phyloP scores from a whole-genome alignment of 768 basidiomycete species.

The Galerina sulciceps region DNA sequence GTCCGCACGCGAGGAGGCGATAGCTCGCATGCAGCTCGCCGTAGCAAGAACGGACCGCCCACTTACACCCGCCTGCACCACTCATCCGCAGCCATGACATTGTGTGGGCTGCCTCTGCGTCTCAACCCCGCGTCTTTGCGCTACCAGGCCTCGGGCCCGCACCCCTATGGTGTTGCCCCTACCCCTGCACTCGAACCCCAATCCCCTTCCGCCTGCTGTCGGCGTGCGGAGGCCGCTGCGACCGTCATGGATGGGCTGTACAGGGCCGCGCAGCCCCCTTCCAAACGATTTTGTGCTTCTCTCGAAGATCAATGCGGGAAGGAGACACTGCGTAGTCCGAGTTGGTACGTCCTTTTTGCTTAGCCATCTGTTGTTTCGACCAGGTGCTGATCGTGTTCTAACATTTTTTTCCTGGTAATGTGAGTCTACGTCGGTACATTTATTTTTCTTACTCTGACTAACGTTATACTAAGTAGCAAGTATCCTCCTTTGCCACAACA shows the following conservation, averaged over 20 bases:
- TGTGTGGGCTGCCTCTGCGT: neutral
- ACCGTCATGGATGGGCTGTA: constrained; percentile 36
- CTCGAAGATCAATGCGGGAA: constrained; percentile 36
- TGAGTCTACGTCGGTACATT: neutral
- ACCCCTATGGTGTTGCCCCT: constrained; percentile 36
- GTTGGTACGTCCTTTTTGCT: constrained; percentile 26
- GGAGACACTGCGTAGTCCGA: constrained; percentile 33
- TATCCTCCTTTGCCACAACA: neutral
- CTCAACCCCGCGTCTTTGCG: constrained; percentile 10
- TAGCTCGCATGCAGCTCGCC: no score
- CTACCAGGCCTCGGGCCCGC: constrained; percentile 14
- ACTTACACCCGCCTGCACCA: neutral
- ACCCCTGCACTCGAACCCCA: constrained; percentile 41
- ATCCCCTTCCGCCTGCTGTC: neutral
- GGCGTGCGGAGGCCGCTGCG: constrained; percentile 30
- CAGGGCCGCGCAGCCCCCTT: constrained; percentile 48
- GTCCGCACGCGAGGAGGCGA: constrained; percentile 46
- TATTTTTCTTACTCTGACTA: neutral
- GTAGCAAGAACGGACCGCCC: neutral
- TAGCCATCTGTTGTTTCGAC: constrained; percentile 6
- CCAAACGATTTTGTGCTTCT: constrained; percentile 50
- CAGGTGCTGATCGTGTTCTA: neutral
- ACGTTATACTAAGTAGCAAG: neutral
- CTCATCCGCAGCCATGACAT: neutral
- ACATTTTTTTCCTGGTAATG: neutral